These are phyloP conservation scores for Lecanosticta acicola DNA, from an alignment of 2,329 filamentous ascomycete genomes.

Conservation along the genomic window DNA sequence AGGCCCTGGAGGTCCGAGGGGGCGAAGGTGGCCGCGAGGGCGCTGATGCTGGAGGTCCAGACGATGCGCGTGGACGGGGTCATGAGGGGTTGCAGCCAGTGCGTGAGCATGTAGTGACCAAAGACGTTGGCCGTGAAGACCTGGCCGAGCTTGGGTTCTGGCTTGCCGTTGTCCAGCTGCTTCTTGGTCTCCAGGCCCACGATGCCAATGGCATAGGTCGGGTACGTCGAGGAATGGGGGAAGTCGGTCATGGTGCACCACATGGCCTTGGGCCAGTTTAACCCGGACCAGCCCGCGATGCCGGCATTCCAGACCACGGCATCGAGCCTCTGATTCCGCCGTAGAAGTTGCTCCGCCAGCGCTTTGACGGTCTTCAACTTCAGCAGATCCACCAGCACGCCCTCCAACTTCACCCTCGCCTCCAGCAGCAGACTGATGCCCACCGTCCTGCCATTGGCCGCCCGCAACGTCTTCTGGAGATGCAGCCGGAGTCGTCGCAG, in stretches of 20 bases:
- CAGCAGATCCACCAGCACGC: constrained; percentile 55
- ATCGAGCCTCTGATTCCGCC: constrained; percentile 66
- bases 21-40: constrained; percentile 52
- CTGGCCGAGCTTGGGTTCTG: constrained; percentile 63
- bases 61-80: constrained; percentile 59
- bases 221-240: constrained; percentile 66
- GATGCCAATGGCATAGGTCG: constrained; percentile 64
- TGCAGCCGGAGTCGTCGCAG: constrained; percentile 50
- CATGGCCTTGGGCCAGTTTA: constrained; percentile 61
- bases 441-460: constrained; percentile 32
- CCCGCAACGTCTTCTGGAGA: constrained; percentile 45
- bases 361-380: constrained; percentile 51
- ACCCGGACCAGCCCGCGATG: constrained; percentile 76
- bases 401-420: constrained; percentile 46
- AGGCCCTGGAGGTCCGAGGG: constrained; percentile 72
- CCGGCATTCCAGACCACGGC: constrained; percentile 80
- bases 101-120: constrained; percentile 85
- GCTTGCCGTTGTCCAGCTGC: constrained; percentile 39
- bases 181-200: constrained; percentile 50
- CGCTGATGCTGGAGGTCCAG: constrained; percentile 82
- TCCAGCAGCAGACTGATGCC: constrained; percentile 38
- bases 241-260: constrained; percentile 57
- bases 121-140: constrained; percentile 92
- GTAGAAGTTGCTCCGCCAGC: constrained; percentile 48
- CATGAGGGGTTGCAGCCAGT: constrained; percentile 72